Percentiles rank a stretch among this genome's conserved stretches.
Conservation (phyloP, 148 eudicot genomes). For the Salicornia ramosissima region DNA sequence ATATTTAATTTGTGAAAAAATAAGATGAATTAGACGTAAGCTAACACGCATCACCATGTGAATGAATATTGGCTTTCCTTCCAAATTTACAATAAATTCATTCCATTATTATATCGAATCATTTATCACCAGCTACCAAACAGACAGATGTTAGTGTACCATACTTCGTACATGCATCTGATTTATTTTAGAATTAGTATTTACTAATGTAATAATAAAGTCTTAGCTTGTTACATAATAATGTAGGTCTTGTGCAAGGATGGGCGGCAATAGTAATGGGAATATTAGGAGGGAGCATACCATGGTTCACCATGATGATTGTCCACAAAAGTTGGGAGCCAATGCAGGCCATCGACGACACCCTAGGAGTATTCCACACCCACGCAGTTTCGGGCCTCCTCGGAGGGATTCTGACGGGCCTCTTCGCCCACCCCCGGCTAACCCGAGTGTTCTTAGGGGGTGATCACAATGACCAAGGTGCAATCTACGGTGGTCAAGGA, state of each 20-base stretch:
- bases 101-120: no score
- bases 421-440: constrained; percentile 49
- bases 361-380: constrained; percentile 67
- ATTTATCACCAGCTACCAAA: no score
- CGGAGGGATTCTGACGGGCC: constrained; percentile 52
- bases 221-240: no score
- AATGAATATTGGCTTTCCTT: no score
- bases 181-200: no score
- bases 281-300: constrained; percentile 50
- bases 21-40: no score
- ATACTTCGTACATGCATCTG: no score
- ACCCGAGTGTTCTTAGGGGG: constrained; percentile 38
- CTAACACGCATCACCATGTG: no score
- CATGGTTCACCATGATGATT: constrained; percentile 72
- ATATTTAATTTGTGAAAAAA: no score
- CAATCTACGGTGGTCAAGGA: constrained; percentile 44
- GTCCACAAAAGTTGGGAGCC: constrained; percentile 54
- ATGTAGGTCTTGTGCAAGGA: constrained; percentile 55
- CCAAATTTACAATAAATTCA: no score
- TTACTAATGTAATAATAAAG: no score
- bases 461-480: constrained; percentile 33
- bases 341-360: constrained; percentile 53
- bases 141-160: no score
- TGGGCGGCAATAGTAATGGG: constrained; percentile 68
- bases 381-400: constrained; percentile 61